Evolutionary conservation across 2,329 filamentous ascomycete genomes (phyloP), one percentile per base, ranked within the genome.

Genomic region (Talaromyces funiculosus): DNA sequence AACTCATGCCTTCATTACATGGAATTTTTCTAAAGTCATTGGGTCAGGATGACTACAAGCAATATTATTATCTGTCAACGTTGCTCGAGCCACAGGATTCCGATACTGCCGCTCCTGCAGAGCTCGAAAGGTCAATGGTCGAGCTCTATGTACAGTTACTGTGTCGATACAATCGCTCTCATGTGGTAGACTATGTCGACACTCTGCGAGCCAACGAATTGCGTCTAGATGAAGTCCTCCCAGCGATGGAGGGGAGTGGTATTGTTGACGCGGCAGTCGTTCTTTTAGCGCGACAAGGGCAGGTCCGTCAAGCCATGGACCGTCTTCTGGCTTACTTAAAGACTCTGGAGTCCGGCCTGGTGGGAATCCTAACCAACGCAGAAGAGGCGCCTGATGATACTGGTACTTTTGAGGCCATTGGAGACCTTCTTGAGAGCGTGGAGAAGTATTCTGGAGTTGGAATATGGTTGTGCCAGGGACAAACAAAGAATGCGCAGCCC

Each of bases 241-340:
- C 92, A 3, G 87, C 87, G 0, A 91, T 99, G 81, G 95, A 99
- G 73, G 85, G 89, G 64, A 92, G 87, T 43, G 92, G 92, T 0
- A 90, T 94, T 4, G 86, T 99, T 49, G 94, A 99, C 77, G 95
- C 92, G 4, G 93, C 92, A 0, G 90, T 99, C 6, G 86, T 96
- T 1, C 81, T 99, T 9, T 89, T 99, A 82, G 90, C 91, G 40
- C 85, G 90, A 61, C 92, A 97, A 70, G 94, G 95, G 0, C 86
- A 94, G 68, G 82, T 93, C 12, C 84, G 85, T 63, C 84, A 88
- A 67, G 94, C 92, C 5, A 96, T 99, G 88, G 82, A 86, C 60
- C 86, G 94, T 53, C 82, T 99, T 22, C 84, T 90, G n/a, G 84
- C 82, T 66, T 93, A 99, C 70, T 75, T 99, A 26, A 81, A 82